A percentile compares a stretch with the other conserved stretches of the same genome.
phyloP scores from a whole-genome alignment of 1,139 yeast species.

The Diutina neorugosa region DNA sequence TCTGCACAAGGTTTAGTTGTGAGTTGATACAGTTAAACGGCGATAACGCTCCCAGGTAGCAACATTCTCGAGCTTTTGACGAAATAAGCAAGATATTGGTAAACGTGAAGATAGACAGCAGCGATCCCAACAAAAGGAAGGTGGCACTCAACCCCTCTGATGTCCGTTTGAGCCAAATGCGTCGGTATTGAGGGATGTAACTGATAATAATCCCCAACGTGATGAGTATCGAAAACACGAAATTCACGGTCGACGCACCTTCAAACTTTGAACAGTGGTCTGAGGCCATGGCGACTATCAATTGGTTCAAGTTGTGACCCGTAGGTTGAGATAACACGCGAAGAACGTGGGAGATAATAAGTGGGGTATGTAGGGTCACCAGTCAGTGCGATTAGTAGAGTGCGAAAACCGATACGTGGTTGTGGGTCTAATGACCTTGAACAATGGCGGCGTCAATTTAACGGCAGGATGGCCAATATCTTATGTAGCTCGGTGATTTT shows the following conservation, averaged over 20 bases:
- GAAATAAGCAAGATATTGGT: slow-evolving; percentile 58
- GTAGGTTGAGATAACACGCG: background rate
- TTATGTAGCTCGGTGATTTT: too few species aligned
- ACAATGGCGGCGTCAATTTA: too few species aligned
- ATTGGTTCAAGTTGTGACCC: background rate
- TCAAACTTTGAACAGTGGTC: slow-evolving; percentile 25
- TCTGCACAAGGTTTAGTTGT: slow-evolving; percentile 58
- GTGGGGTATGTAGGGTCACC: background rate
- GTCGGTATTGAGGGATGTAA: slow-evolving; percentile 64
- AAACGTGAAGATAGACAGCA: slow-evolving; percentile 60
- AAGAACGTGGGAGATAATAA: background rate
- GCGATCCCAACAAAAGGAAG: slow-evolving; percentile 60
- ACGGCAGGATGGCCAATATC: too few species aligned
- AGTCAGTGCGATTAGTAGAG: background rate
- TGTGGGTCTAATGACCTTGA: background rate
- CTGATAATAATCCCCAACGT: slow-evolving; percentile 64
- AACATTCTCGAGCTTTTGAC: slow-evolving; percentile 41
- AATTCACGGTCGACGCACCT: slow-evolving; percentile 34
- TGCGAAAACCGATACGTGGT: background rate
- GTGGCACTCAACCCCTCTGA: slow-evolving; percentile 75
- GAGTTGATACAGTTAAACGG: slow-evolving; percentile 58
- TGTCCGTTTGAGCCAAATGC: slow-evolving; percentile 45
- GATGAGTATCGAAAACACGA: slow-evolving; percentile 37
- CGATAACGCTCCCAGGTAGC: slow-evolving; percentile 26
- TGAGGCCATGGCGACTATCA: slow-evolving; percentile 4